Evolutionary conservation across 1,284 basidiomycete species (phyloP).

Genomic region (Malassezia psittaci): DNA sequence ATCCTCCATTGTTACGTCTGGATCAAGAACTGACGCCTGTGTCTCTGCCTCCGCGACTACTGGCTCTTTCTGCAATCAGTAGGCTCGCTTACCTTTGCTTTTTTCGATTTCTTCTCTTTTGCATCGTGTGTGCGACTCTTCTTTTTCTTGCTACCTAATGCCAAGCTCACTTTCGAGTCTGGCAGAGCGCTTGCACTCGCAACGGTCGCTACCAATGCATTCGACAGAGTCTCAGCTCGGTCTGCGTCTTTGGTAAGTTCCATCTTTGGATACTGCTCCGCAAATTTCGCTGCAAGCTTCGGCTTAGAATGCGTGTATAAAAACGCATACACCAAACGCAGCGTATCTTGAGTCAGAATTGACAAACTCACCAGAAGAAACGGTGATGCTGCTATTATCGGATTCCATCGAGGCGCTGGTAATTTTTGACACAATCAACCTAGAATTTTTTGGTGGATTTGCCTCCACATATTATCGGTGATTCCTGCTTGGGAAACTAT

Average conservation of each 20-base stretch:
- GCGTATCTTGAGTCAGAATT: slow-evolving; percentile 3
- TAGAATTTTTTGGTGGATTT: background rate
- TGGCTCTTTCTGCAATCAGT: background rate
- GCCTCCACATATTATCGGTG: background rate
- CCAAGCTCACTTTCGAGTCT: background rate
- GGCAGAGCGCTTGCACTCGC: background rate
- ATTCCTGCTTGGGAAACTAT: too few relatives aligned
- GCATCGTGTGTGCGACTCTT: background rate
- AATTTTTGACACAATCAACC: background rate
- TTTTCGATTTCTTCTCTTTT: background rate
- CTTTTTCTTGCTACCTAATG: background rate
- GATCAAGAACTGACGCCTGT: background rate
- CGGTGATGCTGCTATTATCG: background rate
- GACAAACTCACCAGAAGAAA: slow-evolving; percentile 2
- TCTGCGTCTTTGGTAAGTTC: background rate
- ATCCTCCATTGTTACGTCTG: background rate
- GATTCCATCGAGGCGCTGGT: background rate
- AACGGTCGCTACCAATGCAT: slow-evolving; percentile 11
- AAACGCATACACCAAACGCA: slow-evolving; percentile 10
- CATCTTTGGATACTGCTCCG: slow-evolving; percentile 8
- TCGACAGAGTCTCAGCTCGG: slow-evolving; percentile 4
- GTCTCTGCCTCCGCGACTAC: background rate
- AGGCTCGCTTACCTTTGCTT: background rate
- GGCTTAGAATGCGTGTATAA: slow-evolving; percentile 5
- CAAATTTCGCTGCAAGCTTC: slow-evolving; percentile 15